Evolutionary conservation across 2,329 filamentous ascomycete genomes (phyloP), one percentile per base, ranked within the genome.

Genomic region (Ophiostoma quercus): DNA sequence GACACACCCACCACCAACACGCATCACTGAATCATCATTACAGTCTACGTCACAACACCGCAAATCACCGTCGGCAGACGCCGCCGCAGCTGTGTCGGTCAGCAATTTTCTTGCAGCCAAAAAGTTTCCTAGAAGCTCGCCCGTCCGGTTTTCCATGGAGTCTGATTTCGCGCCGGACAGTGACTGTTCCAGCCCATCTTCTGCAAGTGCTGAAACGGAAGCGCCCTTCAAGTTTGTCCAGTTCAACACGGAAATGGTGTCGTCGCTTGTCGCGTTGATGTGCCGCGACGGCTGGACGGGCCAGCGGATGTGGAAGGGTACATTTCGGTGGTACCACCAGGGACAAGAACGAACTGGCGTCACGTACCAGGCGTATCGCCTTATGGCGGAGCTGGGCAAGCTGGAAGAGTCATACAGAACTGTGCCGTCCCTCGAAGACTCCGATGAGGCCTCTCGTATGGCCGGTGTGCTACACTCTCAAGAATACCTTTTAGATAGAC

Each of bases 221-320:
- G 29, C 16, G 5, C 29, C 60, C 11, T 11, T 37, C 32, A 63
- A 66, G 25, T 37, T 54, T 1, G 41, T 57, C 2, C 8, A 19
- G 0, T 19, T 72, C 12, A 1, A 41, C 22, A 71, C 54, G 19
- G 8, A n/a, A 2, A 54, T 62, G 1, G 54, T 69, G 2, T 16
- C n/a, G 4, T 51, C 62, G 7, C 60, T 71, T 2, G 19, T 69
- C 0, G 19, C 25, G 34, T 69, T 74, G 8, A 74, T 74, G 73
- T n/a, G 70, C 47, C 11, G n/a, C 6, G 14, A 47, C 4, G 70
- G 70, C 22, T 74, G 73, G 73, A 71, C 71, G 1, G 72, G 69
- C 3, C 69, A 57, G 54, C 57, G 32, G 7, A 69, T 57, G 34
- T 74, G 73, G 73, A 72, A 71, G 22, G 47, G 66, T 4, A 25